These are phyloP conservation scores for Tricholoma sp. DNA, from an alignment of 768 basidiomycete genomes.

Conservation along the genomic window DNA sequence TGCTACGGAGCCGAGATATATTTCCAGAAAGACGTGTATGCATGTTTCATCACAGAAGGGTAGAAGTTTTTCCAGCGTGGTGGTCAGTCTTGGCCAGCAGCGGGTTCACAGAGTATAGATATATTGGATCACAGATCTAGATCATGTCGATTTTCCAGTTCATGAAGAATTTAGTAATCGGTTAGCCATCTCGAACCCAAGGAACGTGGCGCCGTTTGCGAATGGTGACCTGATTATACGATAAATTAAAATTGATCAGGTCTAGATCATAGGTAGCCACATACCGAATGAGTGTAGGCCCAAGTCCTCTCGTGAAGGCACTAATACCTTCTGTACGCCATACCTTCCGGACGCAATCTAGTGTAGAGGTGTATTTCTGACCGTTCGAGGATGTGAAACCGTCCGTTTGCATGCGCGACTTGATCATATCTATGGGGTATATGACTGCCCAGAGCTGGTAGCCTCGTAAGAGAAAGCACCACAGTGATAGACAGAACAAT, in stretches of 20 bases:
- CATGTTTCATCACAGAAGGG: too few relatives aligned
- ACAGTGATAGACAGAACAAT: neutral
- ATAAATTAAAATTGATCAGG: neutral
- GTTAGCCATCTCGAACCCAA: constrained; percentile 92
- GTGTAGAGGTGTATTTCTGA: constrained; percentile 76
- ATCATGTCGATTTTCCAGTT: neutral
- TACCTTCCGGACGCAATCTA: constrained; percentile 79
- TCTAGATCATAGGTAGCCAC: neutral
- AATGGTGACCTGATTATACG: constrained; percentile 70
- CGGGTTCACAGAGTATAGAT: neutral
- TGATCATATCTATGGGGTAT: constrained; percentile 96
- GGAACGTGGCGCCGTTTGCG: constrained; percentile 95
- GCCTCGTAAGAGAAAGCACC: constrained; percentile 8
- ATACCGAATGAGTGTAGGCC: constrained; percentile 87
- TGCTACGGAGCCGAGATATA: too few relatives aligned
- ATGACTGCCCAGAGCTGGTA: constrained; percentile 82
- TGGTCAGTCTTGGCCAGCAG: neutral
- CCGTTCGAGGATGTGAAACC: constrained; percentile 71
- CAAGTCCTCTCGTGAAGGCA: constrained; percentile 89
- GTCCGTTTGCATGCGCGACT: constrained; percentile 95
- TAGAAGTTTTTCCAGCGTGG: too few relatives aligned
- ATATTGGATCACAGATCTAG: neutral
- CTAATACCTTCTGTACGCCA: constrained; percentile 79
- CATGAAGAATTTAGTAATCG: constrained; percentile 47
- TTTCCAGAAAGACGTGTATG: too few relatives aligned